Evolutionary conservation across 148 eudicot species (phyloP).

Genomic region (Fagopyrum homotropicum): DNA sequence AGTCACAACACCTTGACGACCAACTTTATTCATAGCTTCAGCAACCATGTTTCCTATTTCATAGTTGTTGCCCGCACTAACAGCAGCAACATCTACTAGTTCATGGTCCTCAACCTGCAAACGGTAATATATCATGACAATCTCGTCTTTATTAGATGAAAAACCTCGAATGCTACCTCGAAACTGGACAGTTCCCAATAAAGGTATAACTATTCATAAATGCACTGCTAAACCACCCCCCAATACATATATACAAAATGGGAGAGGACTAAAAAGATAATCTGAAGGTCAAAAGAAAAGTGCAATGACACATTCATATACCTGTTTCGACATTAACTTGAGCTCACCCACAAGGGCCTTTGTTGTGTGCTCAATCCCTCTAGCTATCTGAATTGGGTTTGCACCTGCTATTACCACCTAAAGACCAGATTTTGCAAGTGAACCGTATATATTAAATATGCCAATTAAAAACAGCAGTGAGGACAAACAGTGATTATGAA

Average conservation of each 20-base stretch:
- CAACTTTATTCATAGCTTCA: conserved; percentile 90
- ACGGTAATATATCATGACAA: not conserved
- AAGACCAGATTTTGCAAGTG: conserved; percentile 5
- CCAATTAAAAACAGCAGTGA: not conserved
- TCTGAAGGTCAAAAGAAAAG: not conserved
- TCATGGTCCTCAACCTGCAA: conserved; percentile 88
- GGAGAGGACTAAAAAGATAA: not conserved
- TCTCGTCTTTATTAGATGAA: not conserved
- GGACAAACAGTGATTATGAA: not conserved
- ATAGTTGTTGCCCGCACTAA: conserved; percentile 96
- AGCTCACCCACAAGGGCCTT: conserved; percentile 63
- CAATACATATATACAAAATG: not conserved
- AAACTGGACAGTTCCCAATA: not conserved
- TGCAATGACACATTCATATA: not conserved
- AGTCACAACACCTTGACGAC: conserved; percentile 93
- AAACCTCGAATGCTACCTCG: not conserved
- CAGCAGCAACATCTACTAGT: conserved; percentile 97
- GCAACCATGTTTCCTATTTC: conserved; percentile 95
- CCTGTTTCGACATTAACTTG: conserved; percentile 61
- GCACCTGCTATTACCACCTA: conserved; percentile 81
- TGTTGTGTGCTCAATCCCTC: conserved; percentile 63
- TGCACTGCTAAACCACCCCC: too few relatives aligned
- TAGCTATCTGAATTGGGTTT: conserved; percentile 68
- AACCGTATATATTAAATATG: conserved; percentile 3
- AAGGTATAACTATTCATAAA: not conserved